Conservation (phyloP, 2,329 filamentous ascomycete species). For the Gaeumannomyces sp. region DNA sequence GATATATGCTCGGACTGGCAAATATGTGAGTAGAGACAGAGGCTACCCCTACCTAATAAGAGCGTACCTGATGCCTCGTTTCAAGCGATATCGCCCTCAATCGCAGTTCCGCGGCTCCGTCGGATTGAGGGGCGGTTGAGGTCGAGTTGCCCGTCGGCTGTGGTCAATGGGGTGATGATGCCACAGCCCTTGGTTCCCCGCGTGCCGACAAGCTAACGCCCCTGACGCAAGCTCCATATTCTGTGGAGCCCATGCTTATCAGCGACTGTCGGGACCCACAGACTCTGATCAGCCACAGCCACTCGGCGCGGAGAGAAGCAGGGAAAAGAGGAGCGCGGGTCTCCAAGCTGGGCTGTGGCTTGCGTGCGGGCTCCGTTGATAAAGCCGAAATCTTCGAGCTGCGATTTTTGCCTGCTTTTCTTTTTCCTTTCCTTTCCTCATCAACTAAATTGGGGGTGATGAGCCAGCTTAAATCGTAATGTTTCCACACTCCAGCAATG, state of each 20-base stretch:
- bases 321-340: neutral
- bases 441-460: conserved; percentile 78
- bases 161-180: neutral
- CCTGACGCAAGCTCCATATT: neutral
- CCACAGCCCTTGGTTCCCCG: neutral
- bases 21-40: neutral
- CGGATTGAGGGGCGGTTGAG: neutral
- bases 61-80: neutral
- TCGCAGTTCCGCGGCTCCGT: neutral
- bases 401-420: conserved; percentile 14
- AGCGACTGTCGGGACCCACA: neutral
- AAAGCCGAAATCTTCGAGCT: neutral
- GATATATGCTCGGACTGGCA: neutral
- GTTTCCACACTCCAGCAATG: conserved; percentile 36
- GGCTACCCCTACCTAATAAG: neutral
- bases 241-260: neutral
- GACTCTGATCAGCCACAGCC: neutral
- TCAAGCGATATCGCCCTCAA: neutral
- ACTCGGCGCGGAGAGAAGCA: too few species aligned
- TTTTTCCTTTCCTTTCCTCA: conserved; percentile 40
- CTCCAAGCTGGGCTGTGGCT: neutral
- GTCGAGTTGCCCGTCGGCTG: neutral
- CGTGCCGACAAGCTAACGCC: neutral
- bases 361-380: neutral
- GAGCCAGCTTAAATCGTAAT: conserved; percentile 60